Conservation (phyloP, 177 flowering plant species). For the Vitis hybrid region DNA sequence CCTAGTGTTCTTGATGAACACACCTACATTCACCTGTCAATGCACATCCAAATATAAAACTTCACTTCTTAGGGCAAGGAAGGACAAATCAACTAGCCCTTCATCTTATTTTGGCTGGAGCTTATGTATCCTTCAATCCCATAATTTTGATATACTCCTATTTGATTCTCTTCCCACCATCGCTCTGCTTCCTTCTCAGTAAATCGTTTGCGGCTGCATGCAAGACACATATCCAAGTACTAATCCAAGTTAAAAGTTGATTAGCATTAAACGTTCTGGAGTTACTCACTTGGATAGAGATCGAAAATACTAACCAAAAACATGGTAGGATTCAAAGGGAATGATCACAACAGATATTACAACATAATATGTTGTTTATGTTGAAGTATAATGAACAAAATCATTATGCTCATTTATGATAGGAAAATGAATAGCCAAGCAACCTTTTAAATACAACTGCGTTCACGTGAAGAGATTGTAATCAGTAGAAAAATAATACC, state of each 20-base stretch:
- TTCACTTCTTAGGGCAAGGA: background rate
- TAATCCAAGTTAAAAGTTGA: background rate
- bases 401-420: background rate
- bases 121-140: slow-evolving; percentile 37
- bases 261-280: too few species aligned
- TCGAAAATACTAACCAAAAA: too few species aligned
- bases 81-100: slow-evolving; percentile 2
- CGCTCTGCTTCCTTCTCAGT: slow-evolving; percentile 54
- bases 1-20: too few species aligned
- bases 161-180: slow-evolving; percentile 74
- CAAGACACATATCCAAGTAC: slow-evolving; percentile 12
- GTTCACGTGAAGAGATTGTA: background rate
- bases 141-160: slow-evolving; percentile 43
- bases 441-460: background rate
- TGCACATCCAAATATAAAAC: background rate
- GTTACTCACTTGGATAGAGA: too few species aligned
- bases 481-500: slow-evolving; percentile 47
- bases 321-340: too few species aligned
- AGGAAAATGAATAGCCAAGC: background rate
- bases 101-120: slow-evolving; percentile 20
- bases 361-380: too few species aligned
- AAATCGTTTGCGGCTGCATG: slow-evolving; percentile 65
- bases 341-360: too few species aligned
- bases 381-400: too few species aligned
- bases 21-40: too few species aligned